Base-by-base conservation (phyloP, 2,329 filamentous ascomycete genomes). In the Ceratocystis lukuohia region DNA sequence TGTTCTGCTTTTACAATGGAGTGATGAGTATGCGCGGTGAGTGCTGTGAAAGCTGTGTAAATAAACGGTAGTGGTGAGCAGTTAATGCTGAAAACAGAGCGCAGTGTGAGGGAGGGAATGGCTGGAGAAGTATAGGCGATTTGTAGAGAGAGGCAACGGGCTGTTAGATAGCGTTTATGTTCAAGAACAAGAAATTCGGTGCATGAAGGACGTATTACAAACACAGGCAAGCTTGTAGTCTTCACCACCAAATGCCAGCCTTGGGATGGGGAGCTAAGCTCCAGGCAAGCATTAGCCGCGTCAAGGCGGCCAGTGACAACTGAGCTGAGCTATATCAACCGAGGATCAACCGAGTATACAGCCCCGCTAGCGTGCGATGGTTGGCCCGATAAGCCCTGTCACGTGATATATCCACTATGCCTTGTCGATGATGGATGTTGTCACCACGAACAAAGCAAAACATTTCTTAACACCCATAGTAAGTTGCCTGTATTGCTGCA, bases 261-360 rank as follows among this genome's bases (percentile, higher is more conserved):
- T 53, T 61, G 37, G 64, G 37, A 41, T 41, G 10, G 37, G 70
- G 73, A 78, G 77, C 77, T 79, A 75, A 41, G 73, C 73, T 74
- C 69, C 69, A 69, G 69, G 70, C 63, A 65, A 63, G 69, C 68
- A 68, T 67, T 68, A 69, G 66, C 64, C 68, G 64, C 64, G 56
- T 61, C 56, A 66, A 67, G 59, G 44, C 41, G 45, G 46, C 62
- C 30, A 37, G 25, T 41, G 5, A 48, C 37, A 61, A 6, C 22
- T 22, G 22, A 22, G 22, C 15, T 30, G 41, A 46, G 66, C 65
- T 65, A 46, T 44, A 67, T 69, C 46, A 69, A 37, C 69, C 70
- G 69, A 57, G 15, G 46, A 67, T 68, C 30, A 67, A n/a, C 70
- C 70, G 69, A 15, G 12, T 44, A 61, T 6, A 28, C 20, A 61